phyloP scores from a whole-genome alignment of 2,329 filamentous ascomycete genomes.

The Hypomyces rosellus region DNA sequence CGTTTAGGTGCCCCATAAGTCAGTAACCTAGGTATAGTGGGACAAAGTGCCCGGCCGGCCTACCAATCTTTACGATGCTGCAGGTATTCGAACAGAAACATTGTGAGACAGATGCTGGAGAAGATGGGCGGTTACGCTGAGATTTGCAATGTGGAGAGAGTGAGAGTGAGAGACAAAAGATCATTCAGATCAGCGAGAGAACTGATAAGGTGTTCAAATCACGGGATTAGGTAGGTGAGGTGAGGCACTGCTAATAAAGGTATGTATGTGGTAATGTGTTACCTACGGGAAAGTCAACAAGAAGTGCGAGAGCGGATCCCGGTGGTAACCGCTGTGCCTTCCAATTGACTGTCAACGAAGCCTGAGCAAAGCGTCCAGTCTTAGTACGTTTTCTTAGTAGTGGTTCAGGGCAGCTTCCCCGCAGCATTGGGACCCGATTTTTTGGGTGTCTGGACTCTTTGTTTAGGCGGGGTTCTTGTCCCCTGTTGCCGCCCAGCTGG shows the following conservation, averaged over 20 bases:
- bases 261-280: neutral
- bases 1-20: neutral
- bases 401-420: neutral
- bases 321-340: neutral
- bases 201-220: neutral
- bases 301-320: neutral
- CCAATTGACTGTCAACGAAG: neutral
- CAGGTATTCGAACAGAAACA: conserved; percentile 52
- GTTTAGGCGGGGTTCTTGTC: neutral
- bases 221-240: neutral
- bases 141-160: neutral
- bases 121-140: neutral
- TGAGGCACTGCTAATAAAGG: neutral
- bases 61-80: conserved; percentile 67
- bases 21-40: no score
- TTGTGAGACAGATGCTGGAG: conserved; percentile 13
- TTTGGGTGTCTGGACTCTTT: neutral
- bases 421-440: neutral
- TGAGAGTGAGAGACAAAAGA: neutral
- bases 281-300: neutral
- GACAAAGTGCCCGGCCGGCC: conserved; percentile 9
- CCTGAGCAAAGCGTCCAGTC: neutral
- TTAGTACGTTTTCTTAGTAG: neutral
- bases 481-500: no score
- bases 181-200: neutral